Base-by-base conservation (phyloP, 352 stramenopile genomes). In the Saprolegnia parasitica region DNA sequence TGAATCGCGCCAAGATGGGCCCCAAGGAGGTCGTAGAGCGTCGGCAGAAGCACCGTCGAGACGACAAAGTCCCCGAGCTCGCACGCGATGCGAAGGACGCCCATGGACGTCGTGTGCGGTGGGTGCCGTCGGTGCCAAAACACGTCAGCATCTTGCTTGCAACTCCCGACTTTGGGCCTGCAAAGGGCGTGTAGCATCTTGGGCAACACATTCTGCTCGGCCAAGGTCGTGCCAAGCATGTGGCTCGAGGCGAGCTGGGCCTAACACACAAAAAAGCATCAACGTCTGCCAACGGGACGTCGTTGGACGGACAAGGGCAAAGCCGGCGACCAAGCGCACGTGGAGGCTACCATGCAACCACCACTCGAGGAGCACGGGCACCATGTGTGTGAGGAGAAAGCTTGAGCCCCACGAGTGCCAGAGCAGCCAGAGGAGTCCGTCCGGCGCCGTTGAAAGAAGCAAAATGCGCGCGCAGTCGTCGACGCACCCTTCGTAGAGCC, bases 351-450 rank as follows among this genome's bases (percentile, higher is more conserved):
- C 68, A 63, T 15, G 71, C 72, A 50, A 79, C 72, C 90, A 61
- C 86, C 86, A 94, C 49, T 92, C 86, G 1, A 89, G 39, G 0
- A 94, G 52, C 3, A 89, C 74, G 6, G 84, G 86, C 8, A 92
- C 49, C 63, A 92, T 81, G 50, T 73, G 76, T 42, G 81, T 72
- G 5, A 92, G 63, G 8, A 92, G 74, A 18, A 68, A 72, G 29
- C 71, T 46, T 2, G 67, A 70, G 35, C 86, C 84, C 68, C 91
- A 91, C 26, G 72, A 71, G 40, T 74, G 71, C 60, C 60, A 67
- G 45, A 84, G 56, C 21, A 89, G 37, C 5, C 72, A 71, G 29
- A 78, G 67, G 47, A 94, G 49, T 0, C 88, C 79, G 4, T 81
- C 78, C 1, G 86, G 84, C 0, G 81, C 73, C 0, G 86, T 84